Evolutionary conservation across 2,329 filamentous ascomycete genomes (phyloP).

Genomic region (Monosporascus cannonballus): DNA sequence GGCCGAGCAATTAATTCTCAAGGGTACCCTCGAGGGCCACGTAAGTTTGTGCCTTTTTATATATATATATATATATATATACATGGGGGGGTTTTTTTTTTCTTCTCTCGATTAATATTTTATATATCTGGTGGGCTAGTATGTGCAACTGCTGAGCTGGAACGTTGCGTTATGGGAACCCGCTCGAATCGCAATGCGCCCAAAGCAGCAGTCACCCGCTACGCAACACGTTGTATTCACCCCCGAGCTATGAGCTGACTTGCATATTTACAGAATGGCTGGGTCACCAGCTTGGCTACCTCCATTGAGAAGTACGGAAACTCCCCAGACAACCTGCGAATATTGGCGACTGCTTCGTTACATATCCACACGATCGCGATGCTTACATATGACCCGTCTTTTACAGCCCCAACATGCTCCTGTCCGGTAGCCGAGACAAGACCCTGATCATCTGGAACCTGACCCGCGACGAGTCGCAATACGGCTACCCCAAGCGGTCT

Average conservation of each 20-base stretch:
- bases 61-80: neutral
- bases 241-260: constrained; percentile 16
- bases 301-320: constrained; percentile 90
- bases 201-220: neutral
- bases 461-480: constrained; percentile 95
- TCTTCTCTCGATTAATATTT: neutral
- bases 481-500: constrained; percentile 98
- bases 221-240: no score
- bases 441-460: constrained; percentile 99
- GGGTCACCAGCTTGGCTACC: constrained; percentile 97
- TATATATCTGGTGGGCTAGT: neutral
- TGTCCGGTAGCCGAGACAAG: constrained; percentile 97
- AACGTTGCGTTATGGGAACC: no score
- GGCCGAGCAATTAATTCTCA: constrained; percentile 93
- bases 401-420: constrained; percentile 93
- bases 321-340: constrained; percentile 5
- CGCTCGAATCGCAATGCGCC: constrained; percentile 1
- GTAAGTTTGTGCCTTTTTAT: constrained; percentile 40
- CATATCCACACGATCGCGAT: constrained; percentile 14
- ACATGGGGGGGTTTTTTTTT: no score
- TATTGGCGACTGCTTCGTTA: constrained; percentile 8
- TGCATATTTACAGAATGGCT: constrained; percentile 63
- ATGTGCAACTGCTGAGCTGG: neutral
- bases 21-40: constrained; percentile 97
- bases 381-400: constrained; percentile 20